Base-by-base conservation (phyloP, 176 grass and related monocot genomes). In the Panicum miliaceum region DNA sequence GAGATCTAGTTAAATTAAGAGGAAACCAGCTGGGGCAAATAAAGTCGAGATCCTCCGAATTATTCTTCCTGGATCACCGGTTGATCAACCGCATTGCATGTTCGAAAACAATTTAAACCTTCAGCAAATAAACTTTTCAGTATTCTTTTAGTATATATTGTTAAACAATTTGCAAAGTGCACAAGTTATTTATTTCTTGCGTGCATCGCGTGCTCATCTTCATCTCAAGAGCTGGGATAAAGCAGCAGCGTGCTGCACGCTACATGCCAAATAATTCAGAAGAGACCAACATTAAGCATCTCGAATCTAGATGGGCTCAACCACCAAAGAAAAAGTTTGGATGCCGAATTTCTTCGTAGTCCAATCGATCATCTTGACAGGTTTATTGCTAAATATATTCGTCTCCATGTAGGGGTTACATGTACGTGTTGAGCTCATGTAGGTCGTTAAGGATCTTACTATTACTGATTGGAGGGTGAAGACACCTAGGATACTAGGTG, bases 311-410 rank as follows among this genome's bases (percentile, higher is more conserved):
- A 51, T 37, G 78, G 64, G 12, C 20, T 68, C 78, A 63, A 27
- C 8, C 25, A 58, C 15, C 42, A 59, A 25, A 41, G 14, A 20
- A 16, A 56, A 76, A 58, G 20, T 40, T 58, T 58, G 19, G 52
- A 40, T 58, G 19, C 70, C 56, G 72, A 37, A n/a, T 38, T 22
- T 76, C 18, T 11, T 6, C n/a, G 20, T 59, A 38, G 34, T 10
- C 53, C 53, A 26, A 26, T 60, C 53, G 2, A 42, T 60, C 36
- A 60, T 35, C 53, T 77, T 42, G 74, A 77, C 26, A 59, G 53
- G 53, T 77, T 77, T 77, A 77, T 60, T n/a, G 52, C 53, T 38
- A 41, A 25, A 4, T 41, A 77, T 59, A 77, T 77, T 77, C 52
- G 8, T 60, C 56, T 38, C 35, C 48, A 22, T 0, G 6, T 12